Percentiles rank a stretch among this genome's conserved stretches.
Evolutionary conservation across 192 early-diverging fungal genomes (phyloP).

Genomic region (Nowakowskiella sp.): DNA sequence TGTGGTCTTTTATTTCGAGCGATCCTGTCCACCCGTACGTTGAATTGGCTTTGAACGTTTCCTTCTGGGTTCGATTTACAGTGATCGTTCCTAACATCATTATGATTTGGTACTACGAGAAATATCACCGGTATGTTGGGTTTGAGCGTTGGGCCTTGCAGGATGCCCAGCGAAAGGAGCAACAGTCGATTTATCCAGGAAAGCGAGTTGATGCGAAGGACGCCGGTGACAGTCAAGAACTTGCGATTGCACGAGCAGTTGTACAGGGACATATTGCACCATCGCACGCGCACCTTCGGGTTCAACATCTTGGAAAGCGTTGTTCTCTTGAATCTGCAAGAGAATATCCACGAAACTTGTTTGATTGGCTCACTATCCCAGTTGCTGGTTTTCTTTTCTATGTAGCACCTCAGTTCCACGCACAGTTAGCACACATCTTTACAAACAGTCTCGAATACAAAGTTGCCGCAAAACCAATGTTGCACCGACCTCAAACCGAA

Average conservation of each 20-base stretch:
- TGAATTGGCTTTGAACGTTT: slow-evolving; percentile 19
- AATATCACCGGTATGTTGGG: slow-evolving; percentile 41
- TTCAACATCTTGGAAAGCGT: slow-evolving; percentile 38
- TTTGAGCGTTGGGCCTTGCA: slow-evolving; percentile 45
- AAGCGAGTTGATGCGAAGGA: slow-evolving; percentile 18
- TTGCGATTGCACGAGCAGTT: not conserved
- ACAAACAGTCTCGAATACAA: slow-evolving; percentile 46
- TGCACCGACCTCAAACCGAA: slow-evolving; percentile 1
- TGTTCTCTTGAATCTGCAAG: slow-evolving; percentile 22
- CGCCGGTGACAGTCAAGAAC: not conserved
- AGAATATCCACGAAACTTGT: slow-evolving; percentile 18
- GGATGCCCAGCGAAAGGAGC: slow-evolving; percentile 6
- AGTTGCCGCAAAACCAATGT: slow-evolving; percentile 43
- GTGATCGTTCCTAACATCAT: slow-evolving; percentile 33
- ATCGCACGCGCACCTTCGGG: slow-evolving; percentile 15
- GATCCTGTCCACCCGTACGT: slow-evolving; percentile 27
- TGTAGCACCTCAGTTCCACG: slow-evolving; percentile 40
- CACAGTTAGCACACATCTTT: slow-evolving; percentile 40
- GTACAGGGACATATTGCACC: too few relatives aligned
- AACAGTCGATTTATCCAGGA: not conserved
- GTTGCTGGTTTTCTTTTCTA: slow-evolving; percentile 37
- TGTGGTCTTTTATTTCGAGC: slow-evolving; percentile 17
- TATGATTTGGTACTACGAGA: slow-evolving; percentile 41
- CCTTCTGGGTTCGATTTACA: slow-evolving; percentile 29
- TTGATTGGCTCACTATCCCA: slow-evolving; percentile 37